Percentiles rank a stretch among this genome's conserved stretches.
phyloP scores from a whole-genome alignment of 2,329 filamentous ascomycete species.

The Blastomyces gilchristii region DNA sequence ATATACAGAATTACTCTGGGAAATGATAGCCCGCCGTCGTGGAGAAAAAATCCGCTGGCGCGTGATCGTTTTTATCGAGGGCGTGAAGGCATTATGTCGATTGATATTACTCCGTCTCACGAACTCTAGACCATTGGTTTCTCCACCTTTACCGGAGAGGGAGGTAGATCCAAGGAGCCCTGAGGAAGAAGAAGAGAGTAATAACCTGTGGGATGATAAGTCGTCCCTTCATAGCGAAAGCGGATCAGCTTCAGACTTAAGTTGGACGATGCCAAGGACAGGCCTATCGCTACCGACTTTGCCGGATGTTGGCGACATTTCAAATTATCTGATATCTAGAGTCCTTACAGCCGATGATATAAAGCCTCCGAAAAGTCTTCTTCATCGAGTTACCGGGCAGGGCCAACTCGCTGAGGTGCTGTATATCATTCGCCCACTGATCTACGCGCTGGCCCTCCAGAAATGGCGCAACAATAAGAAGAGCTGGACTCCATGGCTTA shows the following conservation, averaged over 20 bases:
- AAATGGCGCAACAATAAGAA: conserved; percentile 60
- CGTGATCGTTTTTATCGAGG: conserved; percentile 73
- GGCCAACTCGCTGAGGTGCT: conserved; percentile 82
- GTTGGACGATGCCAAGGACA: conserved; percentile 92
- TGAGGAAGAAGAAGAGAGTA: conserved; percentile 44
- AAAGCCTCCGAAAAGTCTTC: conserved; percentile 74
- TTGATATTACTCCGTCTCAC: conserved; percentile 73
- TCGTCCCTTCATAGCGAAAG: conserved; percentile 35
- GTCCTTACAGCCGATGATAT: conserved; percentile 94
- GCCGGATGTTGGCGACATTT: conserved; percentile 71
- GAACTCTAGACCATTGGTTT: conserved; percentile 69
- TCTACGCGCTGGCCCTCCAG: conserved; percentile 76
- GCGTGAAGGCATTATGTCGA: conserved; percentile 74
- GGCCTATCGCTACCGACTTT: conserved; percentile 74
- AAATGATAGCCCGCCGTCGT: conserved; percentile 86
- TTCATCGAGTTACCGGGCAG: conserved; percentile 62
- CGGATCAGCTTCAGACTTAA: conserved; percentile 33
- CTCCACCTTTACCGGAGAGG: conserved; percentile 74
- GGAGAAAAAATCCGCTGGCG: conserved; percentile 75
- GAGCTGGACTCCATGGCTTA: conserved; percentile 84
- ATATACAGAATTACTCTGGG: conserved; percentile 92
- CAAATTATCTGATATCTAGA: conserved; percentile 74
- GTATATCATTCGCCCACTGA: conserved; percentile 78
- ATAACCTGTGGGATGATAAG: conserved; percentile 40
- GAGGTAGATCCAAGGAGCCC: conserved; percentile 60